Evolutionary conservation across 192 early-diverging fungal species (phyloP).

Genomic region (Phycomyces nitens): DNA sequence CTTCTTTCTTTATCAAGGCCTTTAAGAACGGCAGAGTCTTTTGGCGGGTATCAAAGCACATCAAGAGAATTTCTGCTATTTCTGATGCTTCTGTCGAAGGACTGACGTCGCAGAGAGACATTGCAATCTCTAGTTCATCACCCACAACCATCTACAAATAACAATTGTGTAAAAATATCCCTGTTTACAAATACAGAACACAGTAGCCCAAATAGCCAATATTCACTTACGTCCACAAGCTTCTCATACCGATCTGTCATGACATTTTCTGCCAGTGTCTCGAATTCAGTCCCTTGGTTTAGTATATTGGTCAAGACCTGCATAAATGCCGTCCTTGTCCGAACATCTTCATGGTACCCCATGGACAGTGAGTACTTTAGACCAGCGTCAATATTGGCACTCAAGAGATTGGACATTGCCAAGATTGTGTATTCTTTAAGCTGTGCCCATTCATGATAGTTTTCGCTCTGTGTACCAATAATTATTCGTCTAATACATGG

Average conservation of each 20-base stretch:
- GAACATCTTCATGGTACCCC: conserved; percentile 76
- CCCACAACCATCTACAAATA: conserved; percentile 44
- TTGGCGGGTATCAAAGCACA: conserved; percentile 62
- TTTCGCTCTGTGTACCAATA: neutral
- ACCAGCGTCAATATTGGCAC: conserved; percentile 78
- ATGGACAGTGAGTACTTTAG: conserved; percentile 71
- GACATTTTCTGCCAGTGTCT: conserved; percentile 57
- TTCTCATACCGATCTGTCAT: conserved; percentile 59
- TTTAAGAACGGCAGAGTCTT: conserved; percentile 57
- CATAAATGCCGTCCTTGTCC: conserved; percentile 73
- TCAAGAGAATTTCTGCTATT: conserved; percentile 61
- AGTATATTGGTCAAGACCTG: conserved; percentile 81
- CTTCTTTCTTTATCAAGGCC: conserved; percentile 62
- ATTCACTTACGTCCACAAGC: conserved; percentile 51
- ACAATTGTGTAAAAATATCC: too few species aligned
- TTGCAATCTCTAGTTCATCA: conserved; percentile 58
- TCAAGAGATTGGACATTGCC: conserved; percentile 73
- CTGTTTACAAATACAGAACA: too few species aligned
- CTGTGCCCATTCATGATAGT: conserved; percentile 37
- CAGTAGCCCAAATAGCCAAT: too few species aligned
- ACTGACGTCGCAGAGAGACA: conserved; percentile 72
- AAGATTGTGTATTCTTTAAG: conserved; percentile 67
- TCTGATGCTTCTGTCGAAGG: conserved; percentile 72
- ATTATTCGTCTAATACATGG: too few species aligned
- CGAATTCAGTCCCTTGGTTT: conserved; percentile 66